Base-by-base conservation (phyloP, 768 basidiomycete genomes). In the Mycena leptocephala region DNA sequence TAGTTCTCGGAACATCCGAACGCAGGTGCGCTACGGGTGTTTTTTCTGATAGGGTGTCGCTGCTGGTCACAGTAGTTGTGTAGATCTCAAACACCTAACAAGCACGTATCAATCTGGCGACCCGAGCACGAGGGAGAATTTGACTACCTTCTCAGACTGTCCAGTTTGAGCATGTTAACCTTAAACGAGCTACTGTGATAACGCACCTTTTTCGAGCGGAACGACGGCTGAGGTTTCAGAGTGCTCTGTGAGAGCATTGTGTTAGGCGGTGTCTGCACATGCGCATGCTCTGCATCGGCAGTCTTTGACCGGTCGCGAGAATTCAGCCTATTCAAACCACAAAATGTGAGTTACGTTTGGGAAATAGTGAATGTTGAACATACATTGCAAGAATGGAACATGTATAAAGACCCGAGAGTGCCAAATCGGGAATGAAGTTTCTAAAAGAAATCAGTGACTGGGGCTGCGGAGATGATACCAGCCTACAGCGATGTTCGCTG, bases 331-430 rank as follows among this genome's bases (percentile, higher is more conserved):
- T 2, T 24, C 16, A n/a, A n/a, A 51, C 22, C 20, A n/a, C 41
- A 43, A 16, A 43, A 11, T 43, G 7, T n/a, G n/a, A n/a, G 16
- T 4, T 43, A 9, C 41, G 41, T 4, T 4, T 10, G 18, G 9
- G 41, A 10, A 5, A 13, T 16, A 2, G 8, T 10, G 32, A 53
- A 28, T 28, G 9, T 3, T 30, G 28, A 61, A 74, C 70, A 24
- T 26, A 72, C 75, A 77, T 63, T 20, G 76, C 68, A 26, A 77
- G 72, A 5, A 77, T n/a, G 3, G 76, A 74, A 32, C 72, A 74
- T 8, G 68, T 67, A 24, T 74, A 74, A 37, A 77, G 62, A 37
- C 53, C 66, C 46, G 76, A 74, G 5, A 77, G 68, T 4, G 76
- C 72, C 32, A 73, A 77, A 33, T 77, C 72, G 16, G 71, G 69